phyloP scores from a whole-genome alignment of 2,329 filamentous ascomycete species.

The Fusarium compactum region DNA sequence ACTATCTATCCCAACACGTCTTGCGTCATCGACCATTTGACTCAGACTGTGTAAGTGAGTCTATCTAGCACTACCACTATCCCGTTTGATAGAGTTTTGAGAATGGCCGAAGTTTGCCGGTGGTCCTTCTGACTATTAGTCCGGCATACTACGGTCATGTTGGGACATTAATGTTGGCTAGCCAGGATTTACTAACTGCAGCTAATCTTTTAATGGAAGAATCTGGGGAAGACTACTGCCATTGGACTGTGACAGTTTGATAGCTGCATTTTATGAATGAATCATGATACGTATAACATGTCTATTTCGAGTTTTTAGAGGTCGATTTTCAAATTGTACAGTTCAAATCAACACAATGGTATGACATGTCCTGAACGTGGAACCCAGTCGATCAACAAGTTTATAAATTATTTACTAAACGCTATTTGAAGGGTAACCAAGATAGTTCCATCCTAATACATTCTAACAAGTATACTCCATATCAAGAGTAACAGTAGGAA shows the following conservation, averaged over 20 bases:
- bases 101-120: conserved; percentile 22
- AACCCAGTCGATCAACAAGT: not conserved
- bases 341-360: too few species aligned
- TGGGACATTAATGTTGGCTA: not conserved
- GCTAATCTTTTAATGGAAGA: not conserved
- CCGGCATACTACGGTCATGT: conserved; percentile 19
- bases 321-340: too few species aligned
- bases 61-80: not conserved
- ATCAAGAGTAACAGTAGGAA: conserved; percentile 53
- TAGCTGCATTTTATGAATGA: too few species aligned
- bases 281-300: too few species aligned
- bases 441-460: too few species aligned
- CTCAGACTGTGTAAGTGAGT: not conserved
- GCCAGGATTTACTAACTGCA: not conserved
- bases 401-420: not conserved
- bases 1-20: not conserved
- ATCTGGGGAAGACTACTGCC: not conserved
- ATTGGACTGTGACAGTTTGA: rapidly evolving
- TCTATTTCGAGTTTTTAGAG: too few species aligned
- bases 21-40: not conserved
- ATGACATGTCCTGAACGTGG: too few species aligned
- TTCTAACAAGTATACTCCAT: conserved; percentile 48
- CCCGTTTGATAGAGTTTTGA: not conserved
- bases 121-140: rapidly evolving
- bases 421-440: not conserved